phyloP scores from a whole-genome alignment of 2,329 filamentous ascomycete genomes.

The Chalara sp. region DNA sequence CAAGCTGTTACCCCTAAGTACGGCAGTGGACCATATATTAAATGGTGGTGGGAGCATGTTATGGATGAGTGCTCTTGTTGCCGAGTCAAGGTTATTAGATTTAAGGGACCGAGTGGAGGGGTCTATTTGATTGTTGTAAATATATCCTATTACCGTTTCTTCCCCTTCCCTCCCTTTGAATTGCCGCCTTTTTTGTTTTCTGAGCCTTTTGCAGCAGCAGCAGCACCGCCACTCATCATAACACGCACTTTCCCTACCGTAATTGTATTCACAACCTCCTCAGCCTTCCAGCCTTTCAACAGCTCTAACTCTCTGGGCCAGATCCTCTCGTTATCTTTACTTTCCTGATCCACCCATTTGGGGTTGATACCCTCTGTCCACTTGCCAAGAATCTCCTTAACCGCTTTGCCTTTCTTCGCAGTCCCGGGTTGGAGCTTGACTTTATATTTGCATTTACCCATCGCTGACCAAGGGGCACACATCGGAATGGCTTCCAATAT shows the following conservation, averaged over 20 bases:
- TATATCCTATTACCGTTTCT: constrained; percentile 14
- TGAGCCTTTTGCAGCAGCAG: constrained; percentile 13
- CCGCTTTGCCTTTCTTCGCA: constrained; percentile 89
- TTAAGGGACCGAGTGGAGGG: too few species aligned
- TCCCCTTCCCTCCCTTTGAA: constrained; percentile 18
- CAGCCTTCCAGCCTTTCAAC: constrained; percentile 71
- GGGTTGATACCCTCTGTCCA: constrained; percentile 60
- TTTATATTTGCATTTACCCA: constrained; percentile 79
- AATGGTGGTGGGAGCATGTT: too few species aligned
- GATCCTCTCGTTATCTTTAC: constrained; percentile 63
- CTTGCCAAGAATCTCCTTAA: constrained; percentile 78
- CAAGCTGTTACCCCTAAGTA: too few species aligned
- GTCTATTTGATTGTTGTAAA: neutral
- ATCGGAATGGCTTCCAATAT: constrained; percentile 61
- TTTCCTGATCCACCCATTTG: constrained; percentile 54
- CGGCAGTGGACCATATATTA: too few species aligned
- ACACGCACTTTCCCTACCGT: constrained; percentile 76
- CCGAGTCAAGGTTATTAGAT: too few species aligned
- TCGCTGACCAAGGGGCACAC: constrained; percentile 58
- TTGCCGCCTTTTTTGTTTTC: constrained; percentile 23
- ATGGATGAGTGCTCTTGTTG: too few species aligned
- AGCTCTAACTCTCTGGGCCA: constrained; percentile 85
- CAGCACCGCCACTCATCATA: constrained; percentile 59
- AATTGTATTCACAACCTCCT: constrained; percentile 74
- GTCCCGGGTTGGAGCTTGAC: constrained; percentile 87